phyloP scores from a whole-genome alignment of 768 basidiomycete genomes.

The button mushroom (Agaricus bisporus) region DNA sequence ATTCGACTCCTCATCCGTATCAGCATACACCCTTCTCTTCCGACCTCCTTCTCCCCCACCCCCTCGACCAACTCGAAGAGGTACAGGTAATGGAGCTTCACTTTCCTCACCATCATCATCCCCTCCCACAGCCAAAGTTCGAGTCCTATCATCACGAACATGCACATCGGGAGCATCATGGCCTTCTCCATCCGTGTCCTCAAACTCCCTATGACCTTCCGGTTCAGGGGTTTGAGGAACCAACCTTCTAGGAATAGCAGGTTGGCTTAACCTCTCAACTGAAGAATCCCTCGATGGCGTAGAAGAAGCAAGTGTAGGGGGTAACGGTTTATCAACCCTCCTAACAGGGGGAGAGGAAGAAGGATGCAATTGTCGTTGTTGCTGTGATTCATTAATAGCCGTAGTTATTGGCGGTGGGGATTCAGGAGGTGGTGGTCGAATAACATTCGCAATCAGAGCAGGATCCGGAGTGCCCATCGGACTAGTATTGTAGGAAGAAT shows the following conservation, averaged over 20 bases:
- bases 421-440: conserved; percentile 3
- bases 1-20: conserved; percentile 4
- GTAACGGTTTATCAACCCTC: not conserved
- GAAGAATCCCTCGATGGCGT: not conserved
- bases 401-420: not conserved
- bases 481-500: not conserved
- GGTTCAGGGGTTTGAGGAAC: conserved; percentile 22
- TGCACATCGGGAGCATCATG: conserved; percentile 9
- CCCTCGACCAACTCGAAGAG: conserved; percentile 2
- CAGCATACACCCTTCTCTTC: not conserved
- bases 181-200: not conserved
- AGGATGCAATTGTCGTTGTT: not conserved
- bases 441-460: not conserved
- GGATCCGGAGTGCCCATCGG: not conserved
- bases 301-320: not conserved
- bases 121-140: conserved; percentile 13
- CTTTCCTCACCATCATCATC: conserved; percentile 22
- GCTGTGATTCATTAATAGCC: not conserved
- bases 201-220: not conserved
- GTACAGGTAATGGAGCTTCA: conserved; percentile 21
- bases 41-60: not conserved
- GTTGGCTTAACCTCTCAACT: conserved; percentile 8
- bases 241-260: conserved; percentile 19
- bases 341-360: not conserved
- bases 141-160: not conserved